phyloP scores from a whole-genome alignment of 2,329 filamentous ascomycete genomes.

The Didymella sp. region DNA sequence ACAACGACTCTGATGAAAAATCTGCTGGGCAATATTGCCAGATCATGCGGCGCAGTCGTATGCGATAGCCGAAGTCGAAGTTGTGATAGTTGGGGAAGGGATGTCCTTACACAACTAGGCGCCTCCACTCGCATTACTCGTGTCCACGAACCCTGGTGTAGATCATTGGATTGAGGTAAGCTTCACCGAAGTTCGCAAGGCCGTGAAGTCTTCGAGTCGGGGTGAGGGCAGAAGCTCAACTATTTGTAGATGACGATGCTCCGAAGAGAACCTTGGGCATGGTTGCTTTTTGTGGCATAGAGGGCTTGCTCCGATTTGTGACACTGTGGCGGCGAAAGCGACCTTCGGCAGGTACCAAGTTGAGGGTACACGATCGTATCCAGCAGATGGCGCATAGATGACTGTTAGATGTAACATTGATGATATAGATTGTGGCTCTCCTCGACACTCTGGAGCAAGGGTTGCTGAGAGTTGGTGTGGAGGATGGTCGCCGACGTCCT shows the following conservation, averaged over 20 bases:
- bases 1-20: background rate
- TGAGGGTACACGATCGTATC: background rate
- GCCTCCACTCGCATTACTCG: background rate
- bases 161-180: background rate
- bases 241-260: background rate
- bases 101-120: conserved; percentile 3
- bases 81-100: conserved; percentile 6
- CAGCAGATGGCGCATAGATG: conserved; percentile 1
- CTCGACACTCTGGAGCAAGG: background rate
- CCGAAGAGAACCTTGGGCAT: background rate
- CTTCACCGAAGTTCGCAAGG: background rate
- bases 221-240: background rate
- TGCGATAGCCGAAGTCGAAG: conserved; percentile 2
- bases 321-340: conserved; percentile 16
- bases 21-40: background rate
- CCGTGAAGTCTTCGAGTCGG: background rate
- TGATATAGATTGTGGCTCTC: background rate
- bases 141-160: background rate
- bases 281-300: conserved; percentile 4
- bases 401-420: background rate
- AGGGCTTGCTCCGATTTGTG: conserved; percentile 2
- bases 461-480: background rate
- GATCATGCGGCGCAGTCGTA: conserved; percentile 9
- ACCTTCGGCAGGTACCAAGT: background rate
- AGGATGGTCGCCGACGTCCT: conserved; percentile 6